phyloP scores from a whole-genome alignment of 2,329 filamentous ascomycete genomes.

The Didymellaceae sp. region DNA sequence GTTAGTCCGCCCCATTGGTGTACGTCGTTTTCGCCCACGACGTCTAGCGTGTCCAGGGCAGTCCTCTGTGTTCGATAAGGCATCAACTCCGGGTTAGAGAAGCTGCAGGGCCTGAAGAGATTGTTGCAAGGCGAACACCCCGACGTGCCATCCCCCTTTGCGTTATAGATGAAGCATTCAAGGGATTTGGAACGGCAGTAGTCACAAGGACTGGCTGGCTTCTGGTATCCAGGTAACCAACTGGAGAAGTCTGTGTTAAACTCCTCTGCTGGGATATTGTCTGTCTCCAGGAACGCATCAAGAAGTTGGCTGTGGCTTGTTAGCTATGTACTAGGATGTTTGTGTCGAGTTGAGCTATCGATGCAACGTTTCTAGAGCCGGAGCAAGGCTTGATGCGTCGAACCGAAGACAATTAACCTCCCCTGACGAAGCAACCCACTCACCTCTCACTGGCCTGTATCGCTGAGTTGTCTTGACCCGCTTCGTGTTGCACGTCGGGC shows the following conservation, averaged over 20 bases:
- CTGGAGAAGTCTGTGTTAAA: slow-evolving; percentile 53
- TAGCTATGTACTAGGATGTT: not conserved
- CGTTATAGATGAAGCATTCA: slow-evolving; percentile 54
- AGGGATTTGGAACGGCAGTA: slow-evolving; percentile 56
- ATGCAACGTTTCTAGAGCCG: too few relatives aligned
- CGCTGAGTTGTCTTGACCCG: not conserved
- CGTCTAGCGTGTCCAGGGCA: slow-evolving; percentile 56
- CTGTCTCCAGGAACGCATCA: slow-evolving; percentile 6
- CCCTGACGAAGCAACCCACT: too few relatives aligned
- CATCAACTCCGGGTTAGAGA: slow-evolving; percentile 48
- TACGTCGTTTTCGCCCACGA: slow-evolving; percentile 52
- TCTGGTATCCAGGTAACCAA: slow-evolving; percentile 56
- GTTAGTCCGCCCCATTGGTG: slow-evolving; percentile 44
- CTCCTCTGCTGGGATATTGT: slow-evolving; percentile 13
- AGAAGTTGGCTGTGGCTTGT: slow-evolving; percentile 4
- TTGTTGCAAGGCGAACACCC: slow-evolving; percentile 56
- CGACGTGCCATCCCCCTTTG: slow-evolving; percentile 46
- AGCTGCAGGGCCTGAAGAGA: slow-evolving; percentile 57
- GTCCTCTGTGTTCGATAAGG: slow-evolving; percentile 41
- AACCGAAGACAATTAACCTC: too few relatives aligned
- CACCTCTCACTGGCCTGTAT: slow-evolving; percentile 21
- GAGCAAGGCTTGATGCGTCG: too few relatives aligned
- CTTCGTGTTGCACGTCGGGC: slow-evolving; percentile 30
- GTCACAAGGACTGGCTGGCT: slow-evolving; percentile 55
- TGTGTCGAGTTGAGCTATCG: not conserved